Conservation (phyloP, 371 early-diverging fungal genomes). For the Syncephalastrum monosporum region DNA sequence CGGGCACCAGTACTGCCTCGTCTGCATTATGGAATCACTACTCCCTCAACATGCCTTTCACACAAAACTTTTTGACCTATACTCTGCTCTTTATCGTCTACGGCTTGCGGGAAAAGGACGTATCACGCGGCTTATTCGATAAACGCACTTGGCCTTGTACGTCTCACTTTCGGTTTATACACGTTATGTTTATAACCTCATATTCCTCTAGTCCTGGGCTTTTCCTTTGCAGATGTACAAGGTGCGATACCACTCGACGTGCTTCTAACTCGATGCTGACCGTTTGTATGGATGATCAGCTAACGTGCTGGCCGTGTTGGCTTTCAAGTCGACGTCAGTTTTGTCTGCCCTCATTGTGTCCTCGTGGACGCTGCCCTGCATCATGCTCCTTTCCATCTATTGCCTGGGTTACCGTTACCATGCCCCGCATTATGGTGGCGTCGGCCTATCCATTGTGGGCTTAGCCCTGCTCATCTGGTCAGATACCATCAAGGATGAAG, state of each 20-base stretch:
- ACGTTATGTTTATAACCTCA: not conserved
- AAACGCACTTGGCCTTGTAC: constrained; percentile 23
- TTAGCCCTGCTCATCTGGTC: constrained; percentile 36
- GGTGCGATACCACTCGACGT: constrained; percentile 14
- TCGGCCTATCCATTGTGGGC: constrained; percentile 29
- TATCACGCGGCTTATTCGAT: constrained; percentile 4
- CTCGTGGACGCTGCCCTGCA: constrained; percentile 47
- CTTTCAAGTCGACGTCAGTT: constrained; percentile 45
- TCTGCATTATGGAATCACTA: constrained; percentile 42
- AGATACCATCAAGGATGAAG: constrained; percentile 23
- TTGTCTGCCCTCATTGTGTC: constrained; percentile 38
- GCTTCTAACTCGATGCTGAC: not conserved
- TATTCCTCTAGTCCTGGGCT: constrained; percentile 27
- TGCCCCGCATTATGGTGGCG: constrained; percentile 26
- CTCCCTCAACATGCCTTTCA: constrained; percentile 38
- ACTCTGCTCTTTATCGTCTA: constrained; percentile 27
- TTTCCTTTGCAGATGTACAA: constrained; percentile 46
- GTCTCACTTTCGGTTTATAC: not conserved
- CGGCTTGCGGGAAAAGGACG: constrained; percentile 7
- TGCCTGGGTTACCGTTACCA: constrained; percentile 30
- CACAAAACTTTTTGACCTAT: constrained; percentile 39
- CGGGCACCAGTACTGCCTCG: constrained; percentile 40
- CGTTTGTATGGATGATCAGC: constrained; percentile 14
- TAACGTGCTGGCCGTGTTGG: constrained; percentile 42
- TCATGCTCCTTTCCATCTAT: constrained; percentile 36